Evolutionary conservation across 805 yeast species (phyloP).

Genomic region (Wickerhamomyces silvicola): DNA sequence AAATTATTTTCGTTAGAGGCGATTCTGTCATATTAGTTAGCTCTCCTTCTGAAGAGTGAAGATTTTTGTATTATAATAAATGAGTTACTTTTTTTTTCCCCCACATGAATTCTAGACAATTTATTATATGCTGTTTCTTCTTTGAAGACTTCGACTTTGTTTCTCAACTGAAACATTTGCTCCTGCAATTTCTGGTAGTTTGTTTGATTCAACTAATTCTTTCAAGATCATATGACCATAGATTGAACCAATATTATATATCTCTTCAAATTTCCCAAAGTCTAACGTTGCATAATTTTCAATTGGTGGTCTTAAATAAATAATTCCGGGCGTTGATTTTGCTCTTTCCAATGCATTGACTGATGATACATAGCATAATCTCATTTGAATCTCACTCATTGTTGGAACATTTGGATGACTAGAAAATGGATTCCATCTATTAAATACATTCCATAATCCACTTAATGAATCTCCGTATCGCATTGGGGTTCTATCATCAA

Average conservation of each 20-base stretch:
- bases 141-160: constrained; percentile 28
- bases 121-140: constrained; percentile 59
- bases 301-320: constrained; percentile 89
- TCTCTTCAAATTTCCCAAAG: constrained; percentile 87
- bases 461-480: constrained; percentile 87
- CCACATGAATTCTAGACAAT: neutral
- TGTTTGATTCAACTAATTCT: constrained; percentile 43
- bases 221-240: constrained; percentile 60
- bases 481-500: constrained; percentile 87
- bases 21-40: constrained; percentile 87
- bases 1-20: constrained; percentile 96
- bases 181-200: constrained; percentile 61
- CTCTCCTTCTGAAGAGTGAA: constrained; percentile 30
- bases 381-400: constrained; percentile 89
- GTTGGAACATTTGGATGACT: constrained; percentile 83
- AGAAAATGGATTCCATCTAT: constrained; percentile 87
- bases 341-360: constrained; percentile 90
- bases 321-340: constrained; percentile 75
- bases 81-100: neutral
- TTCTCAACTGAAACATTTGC: constrained; percentile 26
- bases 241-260: constrained; percentile 69
- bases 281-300: constrained; percentile 89
- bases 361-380: constrained; percentile 91
- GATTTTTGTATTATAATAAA: neutral
- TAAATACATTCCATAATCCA: constrained; percentile 85